Evolutionary conservation across 192 early-diverging fungal genomes (phyloP).

Genomic region (Rhizoclosmatium globosum): DNA sequence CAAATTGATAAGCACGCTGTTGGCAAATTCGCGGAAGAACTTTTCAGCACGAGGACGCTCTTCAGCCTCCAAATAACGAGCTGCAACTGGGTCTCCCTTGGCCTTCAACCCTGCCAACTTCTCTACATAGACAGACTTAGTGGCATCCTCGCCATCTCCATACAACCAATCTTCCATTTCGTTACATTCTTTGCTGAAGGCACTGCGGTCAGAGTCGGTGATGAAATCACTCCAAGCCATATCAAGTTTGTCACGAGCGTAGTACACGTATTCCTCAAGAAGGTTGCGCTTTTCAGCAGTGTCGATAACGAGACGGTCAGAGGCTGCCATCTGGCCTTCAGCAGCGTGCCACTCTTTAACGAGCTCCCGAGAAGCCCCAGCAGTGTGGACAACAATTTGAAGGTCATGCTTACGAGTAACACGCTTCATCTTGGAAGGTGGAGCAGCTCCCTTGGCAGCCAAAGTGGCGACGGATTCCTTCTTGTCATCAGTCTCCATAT

Average conservation of each 20-base stretch:
- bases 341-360: constrained; percentile 74
- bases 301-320: constrained; percentile 90
- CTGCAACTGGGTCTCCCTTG: constrained; percentile 80
- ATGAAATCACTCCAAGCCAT: constrained; percentile 78
- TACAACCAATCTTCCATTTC: constrained; percentile 98
- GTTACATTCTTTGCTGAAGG: constrained; percentile 74
- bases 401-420: constrained; percentile 89
- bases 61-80: constrained; percentile 84
- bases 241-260: constrained; percentile 88
- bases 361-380: constrained; percentile 64
- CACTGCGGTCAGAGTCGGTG: constrained; percentile 72
- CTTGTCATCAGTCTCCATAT: constrained; percentile 45
- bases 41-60: constrained; percentile 86
- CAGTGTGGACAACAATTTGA: constrained; percentile 68
- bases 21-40: constrained; percentile 80
- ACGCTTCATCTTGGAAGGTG: constrained; percentile 86
- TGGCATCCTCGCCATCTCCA: constrained; percentile 87
- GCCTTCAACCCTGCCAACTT: constrained; percentile 84
- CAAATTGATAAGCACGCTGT: constrained; percentile 75
- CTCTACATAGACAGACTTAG: constrained; percentile 87
- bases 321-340: constrained; percentile 84
- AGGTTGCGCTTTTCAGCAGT: constrained; percentile 94
- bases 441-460: constrained; percentile 17
- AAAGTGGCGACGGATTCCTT: constrained; percentile 15
- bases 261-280: constrained; percentile 98